Conservation (phyloP, 495 filamentous ascomycete genomes). For the Penicillium pulvis region DNA sequence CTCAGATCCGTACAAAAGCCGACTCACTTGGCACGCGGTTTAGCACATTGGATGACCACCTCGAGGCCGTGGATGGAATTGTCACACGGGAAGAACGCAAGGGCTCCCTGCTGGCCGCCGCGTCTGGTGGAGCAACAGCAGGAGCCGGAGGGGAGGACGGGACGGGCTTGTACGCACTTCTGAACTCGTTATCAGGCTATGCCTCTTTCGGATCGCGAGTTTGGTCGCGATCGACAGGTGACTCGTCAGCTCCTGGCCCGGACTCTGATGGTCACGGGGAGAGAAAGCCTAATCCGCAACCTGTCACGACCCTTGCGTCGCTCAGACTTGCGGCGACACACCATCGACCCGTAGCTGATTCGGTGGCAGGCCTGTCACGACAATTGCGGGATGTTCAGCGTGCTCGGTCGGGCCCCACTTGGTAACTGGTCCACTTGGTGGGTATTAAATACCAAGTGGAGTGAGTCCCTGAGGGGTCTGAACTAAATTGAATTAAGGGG, state of each 20-base stretch:
- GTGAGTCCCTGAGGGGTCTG: neutral
- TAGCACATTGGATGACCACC: slow-evolving; percentile 44
- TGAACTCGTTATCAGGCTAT: slow-evolving; percentile 23
- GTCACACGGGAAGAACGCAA: slow-evolving; percentile 28
- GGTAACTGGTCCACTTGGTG: slow-evolving; percentile 13
- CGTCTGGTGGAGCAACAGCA: neutral
- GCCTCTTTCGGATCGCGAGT: slow-evolving; percentile 16
- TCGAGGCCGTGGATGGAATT: slow-evolving; percentile 43
- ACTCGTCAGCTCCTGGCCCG: slow-evolving; percentile 11
- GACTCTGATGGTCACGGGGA: slow-evolving; percentile 3
- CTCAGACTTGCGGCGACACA: slow-evolving; percentile 26
- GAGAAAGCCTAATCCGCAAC: neutral
- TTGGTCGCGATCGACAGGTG: slow-evolving; percentile 16
- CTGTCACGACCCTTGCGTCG: slow-evolving; percentile 20
- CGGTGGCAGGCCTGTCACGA: slow-evolving; percentile 20
- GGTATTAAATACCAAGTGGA: neutral
- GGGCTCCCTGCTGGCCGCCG: slow-evolving; percentile 9
- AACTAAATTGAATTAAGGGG: too few relatives aligned
- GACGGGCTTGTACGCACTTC: slow-evolving; percentile 18
- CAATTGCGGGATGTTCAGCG: slow-evolving; percentile 22
- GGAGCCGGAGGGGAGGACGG: slow-evolving; percentile 4
- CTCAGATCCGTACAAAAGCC: slow-evolving; percentile 40
- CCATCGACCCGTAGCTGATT: slow-evolving; percentile 27
- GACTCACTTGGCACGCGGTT: slow-evolving; percentile 40
- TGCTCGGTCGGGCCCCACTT: slow-evolving; percentile 14